phyloP scores from a whole-genome alignment of 2,329 filamentous ascomycete species.

The Aspergillus sp. region DNA sequence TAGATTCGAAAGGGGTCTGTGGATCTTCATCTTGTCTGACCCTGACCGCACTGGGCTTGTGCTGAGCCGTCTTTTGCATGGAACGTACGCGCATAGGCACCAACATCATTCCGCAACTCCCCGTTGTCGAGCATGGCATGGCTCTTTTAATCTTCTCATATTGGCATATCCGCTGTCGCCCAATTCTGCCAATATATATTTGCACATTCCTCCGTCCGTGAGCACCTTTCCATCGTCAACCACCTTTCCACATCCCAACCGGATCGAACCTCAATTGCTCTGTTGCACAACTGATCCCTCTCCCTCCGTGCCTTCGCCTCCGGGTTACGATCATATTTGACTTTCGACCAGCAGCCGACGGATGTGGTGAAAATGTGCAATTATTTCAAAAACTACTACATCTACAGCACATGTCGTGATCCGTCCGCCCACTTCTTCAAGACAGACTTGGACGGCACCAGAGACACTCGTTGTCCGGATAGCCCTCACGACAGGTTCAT shows the following conservation, averaged over 20 bases:
- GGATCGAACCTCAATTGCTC: not conserved
- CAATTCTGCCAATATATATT: slow-evolving; percentile 4
- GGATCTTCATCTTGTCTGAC: not conserved
- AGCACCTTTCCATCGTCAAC: not conserved
- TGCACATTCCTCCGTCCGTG: slow-evolving; percentile 1
- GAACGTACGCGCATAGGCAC: slow-evolving; percentile 1
- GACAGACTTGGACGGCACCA: slow-evolving; percentile 58
- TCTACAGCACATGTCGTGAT: slow-evolving; percentile 62
- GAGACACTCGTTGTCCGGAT: slow-evolving; percentile 49
- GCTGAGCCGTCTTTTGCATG: slow-evolving; percentile 10
- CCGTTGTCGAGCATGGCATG: slow-evolving; percentile 10
- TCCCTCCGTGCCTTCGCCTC: not conserved
- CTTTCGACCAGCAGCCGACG: slow-evolving; percentile 4
- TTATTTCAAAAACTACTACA: slow-evolving; percentile 68
- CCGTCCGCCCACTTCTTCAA: slow-evolving; percentile 62
- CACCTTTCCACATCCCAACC: not conserved
- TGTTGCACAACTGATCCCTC: not conserved
- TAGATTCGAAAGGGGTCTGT: slow-evolving; percentile 1
- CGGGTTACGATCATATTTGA: not conserved
- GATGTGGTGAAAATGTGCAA: slow-evolving; percentile 40
- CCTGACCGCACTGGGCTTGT: slow-evolving; percentile 12
- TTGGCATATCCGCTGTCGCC: not conserved
- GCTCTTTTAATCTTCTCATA: slow-evolving; percentile 6
- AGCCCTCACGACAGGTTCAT: slow-evolving; percentile 68
- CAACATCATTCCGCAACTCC: slow-evolving; percentile 10